Base-by-base conservation (phyloP, 306 rosid species). In the Malus asiatica region DNA sequence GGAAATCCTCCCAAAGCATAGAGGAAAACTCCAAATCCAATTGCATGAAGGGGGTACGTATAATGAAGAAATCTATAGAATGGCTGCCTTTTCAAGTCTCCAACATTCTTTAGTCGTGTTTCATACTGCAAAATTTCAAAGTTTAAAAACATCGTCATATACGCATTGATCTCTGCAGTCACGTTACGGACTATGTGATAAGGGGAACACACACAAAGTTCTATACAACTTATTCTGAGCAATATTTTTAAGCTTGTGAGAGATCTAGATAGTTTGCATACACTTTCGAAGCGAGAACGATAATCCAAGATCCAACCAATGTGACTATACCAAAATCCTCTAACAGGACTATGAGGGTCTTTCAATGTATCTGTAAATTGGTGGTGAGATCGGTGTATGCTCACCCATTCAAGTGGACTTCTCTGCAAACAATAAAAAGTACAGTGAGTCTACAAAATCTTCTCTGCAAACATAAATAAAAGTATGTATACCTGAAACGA, bases 301-400 rank as follows among this genome's bases (percentile, higher is more conserved):
- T 83, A 83, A 82, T 93, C 93, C 71, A 91, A 89, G 18, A 91
- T 57, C 98, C 98, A 93, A 77, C 86, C 87, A 84, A 89, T 86
- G 66, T 93, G 97, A 48, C 98, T 88, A 75, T 83, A 93, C 97
- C 97, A 93, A 80, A 93, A 88, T 45, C 97, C 98, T 76, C 90
- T 92, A 18, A 32, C 76, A n/a, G 98, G 96, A 70, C 92, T 91
- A 83, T 91, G 96, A 45, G 98, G 98, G 75, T 93, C 97, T 78
- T 83, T 87, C 42, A 83, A 87, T 16, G 97, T 84, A 74, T 93
- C 97, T 38, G 91, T 86, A 48, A 89, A 93, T 63, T 89, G 98
- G 82, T 91, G 98, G 42, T 93, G 97, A 73, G 82, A 87, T 71
- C 98, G 86, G 68, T 93, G 96, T 11, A 95, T 87, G 83, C 96